These are phyloP conservation scores for Flaveria bidentis DNA, from an alignment of 129 eudicot species.

Conservation along the genomic window DNA sequence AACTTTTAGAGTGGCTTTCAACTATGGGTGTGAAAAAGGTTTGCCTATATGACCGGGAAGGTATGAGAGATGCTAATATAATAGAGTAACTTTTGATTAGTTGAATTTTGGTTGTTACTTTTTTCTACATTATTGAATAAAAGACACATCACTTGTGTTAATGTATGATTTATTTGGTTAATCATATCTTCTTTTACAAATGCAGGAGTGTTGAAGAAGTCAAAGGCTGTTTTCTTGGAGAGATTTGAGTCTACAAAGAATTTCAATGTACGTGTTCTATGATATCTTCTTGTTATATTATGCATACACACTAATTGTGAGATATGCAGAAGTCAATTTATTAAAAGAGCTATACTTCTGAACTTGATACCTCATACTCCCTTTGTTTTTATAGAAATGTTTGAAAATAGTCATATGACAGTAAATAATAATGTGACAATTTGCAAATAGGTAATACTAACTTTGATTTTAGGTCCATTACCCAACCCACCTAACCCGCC, in stretches of 20 bases:
- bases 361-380: background rate
- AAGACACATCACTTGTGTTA: background rate
- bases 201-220: constrained; percentile 83
- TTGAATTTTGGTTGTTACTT: background rate
- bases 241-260: constrained; percentile 37
- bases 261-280: constrained; percentile 38
- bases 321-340: background rate
- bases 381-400: background rate
- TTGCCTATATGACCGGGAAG: constrained; percentile 87
- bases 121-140: background rate
- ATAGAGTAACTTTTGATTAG: background rate
- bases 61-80: constrained; percentile 34
- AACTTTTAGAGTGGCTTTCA: constrained; percentile 68
- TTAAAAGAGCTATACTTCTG: background rate
- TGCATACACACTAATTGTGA: background rate
- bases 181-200: constrained; percentile 12
- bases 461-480: background rate
- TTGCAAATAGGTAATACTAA: background rate
- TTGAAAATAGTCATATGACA: background rate
- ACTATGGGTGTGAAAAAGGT: constrained; percentile 69
- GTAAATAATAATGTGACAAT: background rate
- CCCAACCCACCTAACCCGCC: background rate
- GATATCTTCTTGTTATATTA: constrained; percentile 2
- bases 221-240: constrained; percentile 52
- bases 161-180: constrained; percentile 7